phyloP scores from a whole-genome alignment of 805 yeast genomes.

The Candida broadrunensis region DNA sequence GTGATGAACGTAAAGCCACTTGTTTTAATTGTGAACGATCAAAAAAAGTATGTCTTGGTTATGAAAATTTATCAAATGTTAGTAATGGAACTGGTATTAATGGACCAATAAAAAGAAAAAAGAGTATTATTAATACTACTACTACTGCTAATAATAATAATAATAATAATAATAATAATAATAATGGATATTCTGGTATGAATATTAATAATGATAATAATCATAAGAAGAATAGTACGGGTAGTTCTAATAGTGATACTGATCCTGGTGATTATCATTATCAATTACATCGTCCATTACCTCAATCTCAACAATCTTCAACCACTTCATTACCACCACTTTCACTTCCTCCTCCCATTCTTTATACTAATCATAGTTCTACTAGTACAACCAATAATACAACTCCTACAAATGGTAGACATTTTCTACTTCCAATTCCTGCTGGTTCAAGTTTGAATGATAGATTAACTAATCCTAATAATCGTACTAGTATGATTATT shows the following conservation, averaged over 20 bases:
- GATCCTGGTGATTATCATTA: background rate
- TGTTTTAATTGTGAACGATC: slow-evolving; percentile 67
- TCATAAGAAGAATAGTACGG: background rate
- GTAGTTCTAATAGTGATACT: background rate
- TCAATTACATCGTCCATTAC: background rate
- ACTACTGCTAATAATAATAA: background rate
- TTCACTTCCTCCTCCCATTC: background rate
- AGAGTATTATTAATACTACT: background rate
- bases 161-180: too few relatives aligned
- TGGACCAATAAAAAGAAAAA: slow-evolving; percentile 1
- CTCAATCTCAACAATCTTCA: background rate
- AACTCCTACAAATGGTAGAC: background rate
- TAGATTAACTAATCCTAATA: too few relatives aligned
- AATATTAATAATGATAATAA: background rate
- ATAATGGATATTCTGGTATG: too few relatives aligned
- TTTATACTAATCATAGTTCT: background rate
- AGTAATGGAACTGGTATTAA: background rate
- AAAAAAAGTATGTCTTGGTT: slow-evolving; percentile 66
- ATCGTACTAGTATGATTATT: too few relatives aligned
- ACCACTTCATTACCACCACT: background rate
- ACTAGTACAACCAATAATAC: too few relatives aligned
- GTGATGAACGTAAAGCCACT: slow-evolving; percentile 71
- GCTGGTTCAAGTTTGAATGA: too few relatives aligned
- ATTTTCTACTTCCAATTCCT: background rate
- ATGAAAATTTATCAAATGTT: slow-evolving; percentile 34